phyloP scores from a whole-genome alignment of 305 asterid genomes.

The Fraxinus albicans region DNA sequence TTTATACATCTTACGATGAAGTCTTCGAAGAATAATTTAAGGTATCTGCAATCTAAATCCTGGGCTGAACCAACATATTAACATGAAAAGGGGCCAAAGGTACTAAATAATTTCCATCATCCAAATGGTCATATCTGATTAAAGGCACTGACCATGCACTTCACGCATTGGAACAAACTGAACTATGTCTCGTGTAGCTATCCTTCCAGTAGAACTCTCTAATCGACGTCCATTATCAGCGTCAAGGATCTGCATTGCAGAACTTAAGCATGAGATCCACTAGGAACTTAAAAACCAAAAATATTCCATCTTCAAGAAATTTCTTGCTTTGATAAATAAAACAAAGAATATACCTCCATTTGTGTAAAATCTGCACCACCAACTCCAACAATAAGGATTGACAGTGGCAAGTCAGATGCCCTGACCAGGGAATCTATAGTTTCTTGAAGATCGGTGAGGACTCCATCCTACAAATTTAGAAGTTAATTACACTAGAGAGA shows the following conservation, averaged over 20 bases:
- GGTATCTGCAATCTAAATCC: neutral
- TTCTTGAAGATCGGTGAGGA: constrained; percentile 64
- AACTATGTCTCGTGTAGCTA: constrained; percentile 78
- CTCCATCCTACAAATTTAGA: constrained; percentile 56
- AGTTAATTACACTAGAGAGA: neutral
- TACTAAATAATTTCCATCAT: neutral
- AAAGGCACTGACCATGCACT: constrained; percentile 50
- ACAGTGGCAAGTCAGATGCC: constrained; percentile 79
- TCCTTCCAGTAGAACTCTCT: constrained; percentile 69
- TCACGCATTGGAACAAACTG: constrained; percentile 92
- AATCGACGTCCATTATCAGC: constrained; percentile 67
- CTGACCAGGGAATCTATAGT: constrained; percentile 58
- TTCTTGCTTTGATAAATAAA: neutral
- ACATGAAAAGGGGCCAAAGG: neutral
- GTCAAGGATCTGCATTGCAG: constrained; percentile 54
- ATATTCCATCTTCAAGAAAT: neutral
- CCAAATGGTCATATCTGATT: neutral
- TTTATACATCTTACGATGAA: neutral
- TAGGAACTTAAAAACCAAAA: neutral
- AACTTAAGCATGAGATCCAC: neutral
- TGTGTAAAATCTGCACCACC: constrained; percentile 69
- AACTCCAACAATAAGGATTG: constrained; percentile 76
- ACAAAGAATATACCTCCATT: constrained; percentile 62
- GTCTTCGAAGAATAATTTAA: neutral
- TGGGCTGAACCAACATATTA: neutral